Evolutionary conservation across 495 filamentous ascomycete genomes (phyloP), one percentile per base, ranked within the genome.

Genomic region (Xylaria intraflava): DNA sequence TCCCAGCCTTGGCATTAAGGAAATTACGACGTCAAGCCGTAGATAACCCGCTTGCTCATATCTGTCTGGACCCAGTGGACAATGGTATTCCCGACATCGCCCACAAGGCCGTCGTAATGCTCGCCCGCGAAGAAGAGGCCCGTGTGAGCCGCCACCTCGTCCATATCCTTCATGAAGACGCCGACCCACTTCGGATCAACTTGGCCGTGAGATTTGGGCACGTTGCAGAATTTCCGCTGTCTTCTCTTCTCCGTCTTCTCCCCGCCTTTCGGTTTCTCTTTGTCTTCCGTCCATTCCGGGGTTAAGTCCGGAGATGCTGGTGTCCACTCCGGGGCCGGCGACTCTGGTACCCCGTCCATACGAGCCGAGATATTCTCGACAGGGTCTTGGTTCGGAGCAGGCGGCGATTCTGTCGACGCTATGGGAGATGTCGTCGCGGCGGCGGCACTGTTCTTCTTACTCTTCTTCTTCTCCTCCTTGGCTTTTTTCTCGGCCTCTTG

Each of bases 91-190:
- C 80, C 85, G 0, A 89, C 84, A 67, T 92, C 88, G 1, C 82
- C 85, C 33, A 94, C 85, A 10, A 95, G 70, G 57, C 67, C 65
- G 62, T 92, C 87, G 65, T 96, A 94, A 36, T 88, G 78, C 30
- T 73, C 73, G 0, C 76, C 78, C 0, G 80, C 71, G 36, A 89
- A 81, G 65, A 96, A 96, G 51, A 96, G 70, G 2, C 87, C 84
- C 47, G 87, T 90, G 65, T 96, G 90, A 3, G 90, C 90, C 7
- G 78, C 82, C 3, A 95, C 87, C 61, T 95, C 87, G 62, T 95
- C 89, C 43, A 92, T 84, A 31, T 83, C 82, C 27, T 83, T 78
- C 86, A 96, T 92, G 62, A 79, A 83, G 0, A 95, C 75, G 30
- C 83, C 75, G 3, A 86, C 68, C 90, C 90, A 95, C 42, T 80